Evolutionary conservation across 2,329 filamentous ascomycete species (phyloP), one percentile per base, ranked within the genome.

Genomic region (Fusarium caatingaense): DNA sequence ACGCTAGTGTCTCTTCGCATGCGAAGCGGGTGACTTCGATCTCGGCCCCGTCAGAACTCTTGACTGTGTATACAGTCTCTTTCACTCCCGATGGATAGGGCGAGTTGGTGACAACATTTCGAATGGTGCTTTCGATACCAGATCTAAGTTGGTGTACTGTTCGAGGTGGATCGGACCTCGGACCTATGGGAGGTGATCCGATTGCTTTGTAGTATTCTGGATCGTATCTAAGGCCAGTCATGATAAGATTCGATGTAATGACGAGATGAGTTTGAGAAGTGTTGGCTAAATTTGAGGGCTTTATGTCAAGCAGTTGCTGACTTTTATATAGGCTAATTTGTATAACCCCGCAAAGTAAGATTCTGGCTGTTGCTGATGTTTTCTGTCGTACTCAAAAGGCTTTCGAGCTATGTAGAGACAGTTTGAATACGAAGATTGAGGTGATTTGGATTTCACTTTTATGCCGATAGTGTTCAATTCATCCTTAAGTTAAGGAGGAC

Each of bases 1-100:
- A 65, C 15, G 54, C 49, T 3, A 68, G 9, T 1, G 16, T 47
- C 13, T 64, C 42, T 4, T 65, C 45, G 2, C 48, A 60, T 16
- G 48, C 45, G 16, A 68, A 68, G 15, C 53, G 49, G 1, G 65
- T 69, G n/a, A 68, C 32, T 48, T 60, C 20, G 16, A 69, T 53
- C 16, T 60, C 65, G 2, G 30, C n/a, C 2, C 59, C 64, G 8
- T 68, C 53, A 1, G 44, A 50, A 4, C 53, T 59, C 37, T 65
- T 48, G 44, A 68, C 23, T 8, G 37, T 65, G 25, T 30, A 65
- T 7, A 60, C 41, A 1, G 40, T 60, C 25, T 68, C 59, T 15
- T n/a, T 49, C 3, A 68, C 48, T 1, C 16, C 41, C 4, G 41
- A n/a, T 1, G 65, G 65, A 1, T 49, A 49, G 4, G 59, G 53